phyloP scores from a whole-genome alignment of 495 filamentous ascomycete genomes.

The Penicillium verhagenii region DNA sequence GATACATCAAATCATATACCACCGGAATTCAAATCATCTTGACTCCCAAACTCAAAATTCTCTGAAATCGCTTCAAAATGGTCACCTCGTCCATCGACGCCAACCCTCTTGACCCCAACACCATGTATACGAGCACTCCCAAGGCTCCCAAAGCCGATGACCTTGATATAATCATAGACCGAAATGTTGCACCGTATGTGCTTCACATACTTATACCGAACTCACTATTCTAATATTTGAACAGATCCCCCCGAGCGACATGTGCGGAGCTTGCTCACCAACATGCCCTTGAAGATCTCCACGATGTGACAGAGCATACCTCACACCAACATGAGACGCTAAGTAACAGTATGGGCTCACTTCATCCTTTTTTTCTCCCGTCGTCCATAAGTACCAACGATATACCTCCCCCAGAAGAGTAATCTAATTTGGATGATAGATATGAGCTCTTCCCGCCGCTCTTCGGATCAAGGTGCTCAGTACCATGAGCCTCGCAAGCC shows the following conservation, averaged over 20 bases:
- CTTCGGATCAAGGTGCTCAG: slow-evolving; percentile 10
- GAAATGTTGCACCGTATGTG: slow-evolving; percentile 28
- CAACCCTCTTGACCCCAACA: slow-evolving; percentile 22
- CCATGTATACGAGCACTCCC: not conserved
- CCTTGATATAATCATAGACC: slow-evolving; percentile 12
- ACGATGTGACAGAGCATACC: slow-evolving; percentile 22
- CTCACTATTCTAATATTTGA: slow-evolving; percentile 1
- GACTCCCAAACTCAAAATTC: not conserved
- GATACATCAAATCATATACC: not conserved
- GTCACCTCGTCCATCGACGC: slow-evolving; percentile 15
- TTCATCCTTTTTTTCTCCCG: not conserved
- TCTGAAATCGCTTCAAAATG: slow-evolving; percentile 13
- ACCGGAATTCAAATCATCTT: not conserved
- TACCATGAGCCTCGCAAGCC: slow-evolving; percentile 8
- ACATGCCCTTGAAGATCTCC: slow-evolving; percentile 26
- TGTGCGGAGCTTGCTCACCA: slow-evolving; percentile 28
- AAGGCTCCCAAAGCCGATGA: slow-evolving; percentile 10
- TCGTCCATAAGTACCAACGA: too few relatives aligned
- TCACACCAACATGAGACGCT: slow-evolving; percentile 8
- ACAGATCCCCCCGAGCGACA: slow-evolving; percentile 21
- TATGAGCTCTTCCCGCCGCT: slow-evolving; percentile 1
- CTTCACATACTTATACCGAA: slow-evolving; percentile 5
- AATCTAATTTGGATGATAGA: not conserved
- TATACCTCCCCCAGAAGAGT: not conserved
- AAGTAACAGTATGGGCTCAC: not conserved